Conservation (phyloP, 768 basidiomycete species). For the Pisolithus albus region DNA sequence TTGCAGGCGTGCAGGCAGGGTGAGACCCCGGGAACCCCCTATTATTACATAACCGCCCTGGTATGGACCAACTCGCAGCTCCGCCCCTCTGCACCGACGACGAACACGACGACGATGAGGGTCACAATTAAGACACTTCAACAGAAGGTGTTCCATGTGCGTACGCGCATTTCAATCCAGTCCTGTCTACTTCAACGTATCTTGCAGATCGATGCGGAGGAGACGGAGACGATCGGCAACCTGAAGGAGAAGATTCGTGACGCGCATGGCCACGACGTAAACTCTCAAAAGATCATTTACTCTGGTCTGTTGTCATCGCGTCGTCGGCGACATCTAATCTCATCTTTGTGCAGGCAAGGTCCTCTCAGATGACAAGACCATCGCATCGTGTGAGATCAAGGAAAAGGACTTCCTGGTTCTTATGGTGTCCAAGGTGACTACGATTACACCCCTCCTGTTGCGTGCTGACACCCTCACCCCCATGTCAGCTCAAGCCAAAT, state of each 20-base stretch:
- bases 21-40: constrained; percentile 18
- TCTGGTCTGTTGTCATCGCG: constrained; percentile 50
- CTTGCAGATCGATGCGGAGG: constrained; percentile 68
- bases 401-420: constrained; percentile 99
- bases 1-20: constrained; percentile 6
- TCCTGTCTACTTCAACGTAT: not conserved
- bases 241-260: constrained; percentile 82
- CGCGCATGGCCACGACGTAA: constrained; percentile 65
- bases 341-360: constrained; percentile 66
- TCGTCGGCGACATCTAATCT: constrained; percentile 3
- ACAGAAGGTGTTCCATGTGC: constrained; percentile 83
- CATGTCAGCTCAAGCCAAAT: constrained; percentile 15
- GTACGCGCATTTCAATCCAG: constrained; percentile 1
- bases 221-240: constrained; percentile 61
- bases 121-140: constrained; percentile 93
- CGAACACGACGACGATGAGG: constrained; percentile 51
- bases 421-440: constrained; percentile 88
- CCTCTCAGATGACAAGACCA: constrained; percentile 77
- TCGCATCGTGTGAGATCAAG: constrained; percentile 86
- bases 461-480: constrained; percentile 23
- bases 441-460: constrained; percentile 29
- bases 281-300: constrained; percentile 89
- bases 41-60: constrained; percentile 5
- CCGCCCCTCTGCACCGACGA: not conserved
- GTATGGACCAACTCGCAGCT: not conserved